These are phyloP conservation scores for Cladophialophora yegresii DNA, from an alignment of 2,329 filamentous ascomycete genomes.

Conservation along the genomic window DNA sequence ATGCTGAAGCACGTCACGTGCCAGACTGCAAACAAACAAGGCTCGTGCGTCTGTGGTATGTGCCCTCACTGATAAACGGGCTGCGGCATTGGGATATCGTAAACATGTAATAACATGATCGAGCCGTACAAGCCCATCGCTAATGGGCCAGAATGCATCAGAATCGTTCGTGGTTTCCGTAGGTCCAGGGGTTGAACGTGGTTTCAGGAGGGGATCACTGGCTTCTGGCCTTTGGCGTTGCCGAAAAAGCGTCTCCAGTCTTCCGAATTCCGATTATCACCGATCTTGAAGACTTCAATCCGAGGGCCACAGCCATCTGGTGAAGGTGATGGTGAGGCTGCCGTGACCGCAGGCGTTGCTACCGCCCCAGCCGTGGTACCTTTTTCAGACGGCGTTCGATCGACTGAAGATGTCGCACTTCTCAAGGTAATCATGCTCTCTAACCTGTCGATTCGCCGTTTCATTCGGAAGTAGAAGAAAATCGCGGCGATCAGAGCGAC, in stretches of 20 bases:
- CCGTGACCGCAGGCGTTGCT: background rate
- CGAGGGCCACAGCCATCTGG: slow-evolving; percentile 2
- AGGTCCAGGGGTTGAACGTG: background rate
- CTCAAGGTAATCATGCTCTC: slow-evolving; percentile 14
- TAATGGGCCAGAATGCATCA: background rate
- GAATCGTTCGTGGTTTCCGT: slow-evolving; percentile 4
- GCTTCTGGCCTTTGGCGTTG: slow-evolving; percentile 8
- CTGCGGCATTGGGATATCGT: background rate
- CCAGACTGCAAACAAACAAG: slow-evolving; percentile 3
- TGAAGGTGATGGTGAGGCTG: background rate
- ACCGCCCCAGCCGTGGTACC: background rate
- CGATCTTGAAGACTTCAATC: slow-evolving; percentile 11
- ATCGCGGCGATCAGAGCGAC: slow-evolving; percentile 12
- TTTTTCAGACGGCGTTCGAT: slow-evolving; percentile 7
- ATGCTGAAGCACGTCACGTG: background rate
- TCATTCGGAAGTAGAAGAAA: slow-evolving; percentile 18
- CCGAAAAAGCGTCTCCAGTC: slow-evolving; percentile 32
- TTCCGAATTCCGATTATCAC: slow-evolving; percentile 24
- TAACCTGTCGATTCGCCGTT: slow-evolving; percentile 4
- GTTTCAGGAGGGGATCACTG: background rate
- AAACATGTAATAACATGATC: background rate
- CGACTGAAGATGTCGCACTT: slow-evolving; percentile 11
- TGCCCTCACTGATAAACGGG: background rate
- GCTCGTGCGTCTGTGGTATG: background rate
- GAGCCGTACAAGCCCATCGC: slow-evolving; percentile 1